Evolutionary conservation across 768 basidiomycete species (phyloP).

Genomic region (Russula dissimulans): DNA sequence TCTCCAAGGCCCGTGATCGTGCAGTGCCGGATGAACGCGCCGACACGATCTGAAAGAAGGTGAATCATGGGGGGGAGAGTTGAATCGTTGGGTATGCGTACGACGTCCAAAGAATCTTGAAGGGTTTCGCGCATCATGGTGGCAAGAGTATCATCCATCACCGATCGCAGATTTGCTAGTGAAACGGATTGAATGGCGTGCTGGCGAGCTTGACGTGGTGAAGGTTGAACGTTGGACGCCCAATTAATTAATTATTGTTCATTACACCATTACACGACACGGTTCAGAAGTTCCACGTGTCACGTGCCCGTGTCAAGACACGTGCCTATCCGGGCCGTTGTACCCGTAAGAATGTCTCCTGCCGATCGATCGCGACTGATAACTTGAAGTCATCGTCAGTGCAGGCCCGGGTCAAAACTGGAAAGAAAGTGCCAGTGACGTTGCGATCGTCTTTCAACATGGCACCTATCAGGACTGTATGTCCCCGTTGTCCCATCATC

Average conservation of each 20-base stretch:
- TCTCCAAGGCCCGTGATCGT: constrained; percentile 46
- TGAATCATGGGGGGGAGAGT: neutral
- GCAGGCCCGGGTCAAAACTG: neutral
- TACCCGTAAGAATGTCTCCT: neutral
- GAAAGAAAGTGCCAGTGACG: neutral
- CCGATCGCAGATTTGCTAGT: neutral
- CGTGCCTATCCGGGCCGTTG: no score
- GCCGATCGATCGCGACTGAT: neutral
- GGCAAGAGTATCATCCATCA: neutral
- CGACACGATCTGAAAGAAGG: constrained; percentile 46
- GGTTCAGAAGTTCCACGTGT: no score
- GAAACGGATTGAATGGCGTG: neutral
- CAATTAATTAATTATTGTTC: no score
- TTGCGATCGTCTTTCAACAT: constrained; percentile 28
- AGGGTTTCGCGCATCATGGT: constrained; percentile 42
- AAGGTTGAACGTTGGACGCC: no score
- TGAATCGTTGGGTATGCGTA: constrained; percentile 27
- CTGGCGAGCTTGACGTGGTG: neutral
- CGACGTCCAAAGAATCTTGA: constrained; percentile 60
- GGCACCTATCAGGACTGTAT: constrained; percentile 51
- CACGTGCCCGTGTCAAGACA: no score
- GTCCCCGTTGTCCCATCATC: constrained; percentile 15
- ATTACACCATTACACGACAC: no score
- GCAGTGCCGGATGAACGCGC: constrained; percentile 43
- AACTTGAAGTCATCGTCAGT: no score